Percentiles rank a stretch among this genome's conserved stretches.
Evolutionary conservation across 306 rosid genomes (phyloP).

Genomic region (Inga laurina): DNA sequence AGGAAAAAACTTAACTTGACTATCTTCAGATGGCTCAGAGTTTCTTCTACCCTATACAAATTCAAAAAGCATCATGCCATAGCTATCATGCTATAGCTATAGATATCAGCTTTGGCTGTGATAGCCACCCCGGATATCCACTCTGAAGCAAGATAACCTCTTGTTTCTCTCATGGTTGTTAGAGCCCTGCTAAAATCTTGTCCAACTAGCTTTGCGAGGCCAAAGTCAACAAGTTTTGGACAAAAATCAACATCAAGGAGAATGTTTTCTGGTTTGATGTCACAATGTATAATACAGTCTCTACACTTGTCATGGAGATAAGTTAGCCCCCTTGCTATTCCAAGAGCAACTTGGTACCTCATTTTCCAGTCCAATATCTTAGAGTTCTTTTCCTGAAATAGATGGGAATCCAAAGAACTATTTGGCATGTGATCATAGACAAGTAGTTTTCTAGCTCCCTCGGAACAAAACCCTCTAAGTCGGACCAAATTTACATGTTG

Average conservation of each 20-base stretch:
- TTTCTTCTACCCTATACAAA: constrained; percentile 52
- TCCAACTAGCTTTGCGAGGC: constrained; percentile 59
- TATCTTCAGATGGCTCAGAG: constrained; percentile 45
- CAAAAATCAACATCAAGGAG: constrained; percentile 40
- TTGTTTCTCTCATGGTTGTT: constrained; percentile 68
- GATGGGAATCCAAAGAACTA: constrained; percentile 65
- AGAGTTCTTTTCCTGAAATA: constrained; percentile 43
- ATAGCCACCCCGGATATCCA: constrained; percentile 60
- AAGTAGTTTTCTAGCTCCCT: constrained; percentile 58
- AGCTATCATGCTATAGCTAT: constrained; percentile 59
- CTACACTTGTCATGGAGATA: constrained; percentile 64
- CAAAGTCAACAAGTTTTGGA: constrained; percentile 64
- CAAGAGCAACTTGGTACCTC: constrained; percentile 64
- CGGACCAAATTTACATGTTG: constrained; percentile 86
- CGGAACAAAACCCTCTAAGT: constrained; percentile 81
- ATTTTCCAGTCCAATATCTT: constrained; percentile 61
- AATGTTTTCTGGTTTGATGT: constrained; percentile 71
- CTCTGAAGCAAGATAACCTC: constrained; percentile 74
- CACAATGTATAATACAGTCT: constrained; percentile 66
- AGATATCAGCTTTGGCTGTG: constrained; percentile 55
- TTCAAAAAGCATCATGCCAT: constrained; percentile 62
- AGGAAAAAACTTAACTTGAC: constrained; percentile 36
- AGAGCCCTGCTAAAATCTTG: constrained; percentile 56
- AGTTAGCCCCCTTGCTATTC: constrained; percentile 54
- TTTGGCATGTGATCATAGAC: constrained; percentile 88